A percentile compares a stretch with the other conserved stretches of the same genome.
Evolutionary conservation across 1,284 basidiomycete genomes (phyloP).

Genomic region (Gymnopus androsaceus): DNA sequence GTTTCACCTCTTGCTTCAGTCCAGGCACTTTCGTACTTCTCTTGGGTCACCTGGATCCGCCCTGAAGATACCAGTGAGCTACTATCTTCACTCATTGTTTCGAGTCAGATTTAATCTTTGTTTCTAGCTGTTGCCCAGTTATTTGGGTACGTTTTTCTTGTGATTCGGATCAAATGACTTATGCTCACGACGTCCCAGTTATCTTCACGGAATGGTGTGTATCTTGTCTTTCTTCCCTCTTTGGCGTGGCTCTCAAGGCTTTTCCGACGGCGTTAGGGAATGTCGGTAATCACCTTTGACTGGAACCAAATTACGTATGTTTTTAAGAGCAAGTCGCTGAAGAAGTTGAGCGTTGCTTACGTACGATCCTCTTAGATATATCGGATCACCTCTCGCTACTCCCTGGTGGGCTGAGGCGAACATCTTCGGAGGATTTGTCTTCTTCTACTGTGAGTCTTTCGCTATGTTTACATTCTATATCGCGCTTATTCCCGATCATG

Average conservation of each 20-base stretch:
- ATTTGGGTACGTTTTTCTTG: too few relatives aligned
- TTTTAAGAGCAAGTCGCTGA: too few relatives aligned
- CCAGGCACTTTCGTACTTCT: slow-evolving; percentile 63
- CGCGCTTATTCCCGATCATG: background rate
- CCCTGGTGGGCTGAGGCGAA: slow-evolving; percentile 78
- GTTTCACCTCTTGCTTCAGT: too few relatives aligned
- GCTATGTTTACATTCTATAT: background rate
- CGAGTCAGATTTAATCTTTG: slow-evolving; percentile 77
- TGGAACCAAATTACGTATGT: slow-evolving; percentile 50
- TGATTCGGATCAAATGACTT: too few relatives aligned
- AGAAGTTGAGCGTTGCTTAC: background rate
- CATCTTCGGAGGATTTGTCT: slow-evolving; percentile 71
- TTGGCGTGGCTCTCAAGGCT: too few relatives aligned
- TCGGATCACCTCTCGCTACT: slow-evolving; percentile 53
- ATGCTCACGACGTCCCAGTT: too few relatives aligned
- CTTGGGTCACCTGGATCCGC: slow-evolving; percentile 55
- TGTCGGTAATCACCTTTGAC: slow-evolving; percentile 51
- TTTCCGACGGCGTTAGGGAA: too few relatives aligned
- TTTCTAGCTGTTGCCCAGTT: too few relatives aligned
- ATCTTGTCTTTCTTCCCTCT: too few relatives aligned
- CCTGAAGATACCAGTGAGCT: slow-evolving; percentile 50
- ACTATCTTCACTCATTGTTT: too few relatives aligned
- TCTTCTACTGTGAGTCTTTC: slow-evolving; percentile 60
- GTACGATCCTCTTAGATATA: slow-evolving; percentile 28
- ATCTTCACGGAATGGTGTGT: too few relatives aligned